Evolutionary conservation across 1,139 yeast species (phyloP).

Genomic region (Hansenula lynferdii): DNA sequence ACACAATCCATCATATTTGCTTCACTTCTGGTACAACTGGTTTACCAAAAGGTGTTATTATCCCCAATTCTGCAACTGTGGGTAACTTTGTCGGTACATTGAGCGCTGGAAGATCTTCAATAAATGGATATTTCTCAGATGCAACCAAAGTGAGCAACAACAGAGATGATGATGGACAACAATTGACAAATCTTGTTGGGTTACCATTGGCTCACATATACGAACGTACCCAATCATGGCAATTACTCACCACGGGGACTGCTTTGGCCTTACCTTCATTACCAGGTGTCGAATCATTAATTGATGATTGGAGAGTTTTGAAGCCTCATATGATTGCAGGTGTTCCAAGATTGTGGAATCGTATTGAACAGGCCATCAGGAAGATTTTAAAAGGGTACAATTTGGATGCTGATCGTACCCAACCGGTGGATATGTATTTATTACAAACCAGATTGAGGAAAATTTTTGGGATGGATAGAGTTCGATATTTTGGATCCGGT

Average conservation of each 20-base stretch:
- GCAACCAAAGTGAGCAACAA: slow-evolving; percentile 4
- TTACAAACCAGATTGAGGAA: slow-evolving; percentile 13
- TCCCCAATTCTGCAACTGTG: slow-evolving; percentile 30
- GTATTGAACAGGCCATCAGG: slow-evolving; percentile 41
- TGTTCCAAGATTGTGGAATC: slow-evolving; percentile 57
- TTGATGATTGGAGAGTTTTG: slow-evolving; percentile 46
- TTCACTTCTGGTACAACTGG: slow-evolving; percentile 40
- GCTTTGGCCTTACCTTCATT: slow-evolving; percentile 38
- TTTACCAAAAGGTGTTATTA: slow-evolving; percentile 36
- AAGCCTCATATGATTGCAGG: slow-evolving; percentile 46
- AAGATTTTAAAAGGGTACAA: background rate
- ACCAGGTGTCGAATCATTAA: slow-evolving; percentile 25
- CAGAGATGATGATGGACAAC: slow-evolving; percentile 8
- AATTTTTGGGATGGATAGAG: slow-evolving; percentile 50
- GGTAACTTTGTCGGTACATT: slow-evolving; percentile 17
- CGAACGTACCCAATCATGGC: slow-evolving; percentile 22
- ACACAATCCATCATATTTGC: slow-evolving; percentile 49
- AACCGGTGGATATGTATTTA: slow-evolving; percentile 28
- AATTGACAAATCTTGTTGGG: slow-evolving; percentile 22
- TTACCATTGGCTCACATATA: slow-evolving; percentile 46
- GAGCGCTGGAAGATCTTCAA: slow-evolving; percentile 5
- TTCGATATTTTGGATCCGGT: slow-evolving; percentile 44
- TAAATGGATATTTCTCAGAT: slow-evolving; percentile 5
- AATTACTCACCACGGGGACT: slow-evolving; percentile 9
- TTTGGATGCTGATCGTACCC: background rate